Base-by-base conservation (phyloP, 257 asterid genomes). In the Dorcoceras hygrometricum region DNA sequence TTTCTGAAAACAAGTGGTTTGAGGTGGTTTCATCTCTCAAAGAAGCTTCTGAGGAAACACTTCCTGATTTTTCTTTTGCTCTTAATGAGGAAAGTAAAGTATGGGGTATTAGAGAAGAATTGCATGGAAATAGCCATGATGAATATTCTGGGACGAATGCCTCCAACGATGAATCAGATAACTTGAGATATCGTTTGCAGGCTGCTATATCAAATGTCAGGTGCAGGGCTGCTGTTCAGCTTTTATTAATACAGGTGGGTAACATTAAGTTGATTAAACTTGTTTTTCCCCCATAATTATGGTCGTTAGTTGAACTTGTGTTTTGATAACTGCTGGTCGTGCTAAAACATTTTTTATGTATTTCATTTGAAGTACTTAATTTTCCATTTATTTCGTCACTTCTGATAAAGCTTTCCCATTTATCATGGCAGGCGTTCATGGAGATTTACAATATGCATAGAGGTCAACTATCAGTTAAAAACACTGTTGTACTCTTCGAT, bases 201-300 rank as follows among this genome's bases (percentile, higher is more conserved):
- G 83, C 79, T 69, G 82, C 96, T 72, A 81, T 94, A 79, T 86
- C 95, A 5, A 96, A 89, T 74, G 89, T 77, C 46, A 88, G 90
- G 80, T 87, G 96, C 80, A 88, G 96, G 73, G 95, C 96, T 76
- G 96, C 99, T 23, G 83, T 94, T 80, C 98, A 94, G 82, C 98
- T 90, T 72, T 78, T 94, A 71, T 76, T 94, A 53, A 89, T 94
- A 80, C 99, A 94, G 98, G 99, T 94, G 71, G 3, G 69, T 60
- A 43, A 57, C 50, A 23, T 26, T 55, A 6, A 63, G 31, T 19
- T 28, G 43, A 59, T 51, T 74, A 19, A 14, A 55, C n/a, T 39
- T 39, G 36, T 31, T 46, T 46, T 16, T 16, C 0, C 22, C 53
- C 2, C 53, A 39, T 14, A 43, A 16, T 16, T 16, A 16, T 43